Evolutionary conservation across 2,329 filamentous ascomycete species (phyloP), one percentile per base, ranked within the genome.

Genomic region (Trichoderma asperellum): DNA sequence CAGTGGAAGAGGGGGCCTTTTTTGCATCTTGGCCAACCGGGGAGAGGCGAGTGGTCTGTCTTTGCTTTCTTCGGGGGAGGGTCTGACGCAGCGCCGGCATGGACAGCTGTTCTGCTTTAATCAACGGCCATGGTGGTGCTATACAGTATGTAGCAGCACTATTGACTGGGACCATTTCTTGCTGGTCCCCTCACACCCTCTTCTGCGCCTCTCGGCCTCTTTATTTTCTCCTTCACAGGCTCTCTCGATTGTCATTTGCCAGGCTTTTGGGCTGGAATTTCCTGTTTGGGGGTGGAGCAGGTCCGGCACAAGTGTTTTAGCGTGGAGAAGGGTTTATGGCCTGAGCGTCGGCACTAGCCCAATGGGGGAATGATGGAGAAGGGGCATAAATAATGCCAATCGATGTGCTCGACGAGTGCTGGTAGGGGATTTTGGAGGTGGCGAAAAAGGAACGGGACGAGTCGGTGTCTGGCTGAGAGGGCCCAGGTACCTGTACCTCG

Each of bases 251-350:
- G 24, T 35, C 5, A 66, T 66, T 49, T 60, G 65, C 61, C 60
- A 63, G 67, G 40, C 53, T 57, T 14, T 69, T 69, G 68, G 68
- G 68, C 68, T 69, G 68, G 68, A 58, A 69, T 69, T 69, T 69
- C 68, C 68, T 69, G 53, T 34, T 69, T 56, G 53, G 68, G 68
- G 53, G 68, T 69, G 60, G 68, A 64, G 68, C 49, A 66, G 63
- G 37, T 55, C 63, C 63, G 63, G 63, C 63, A 66, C 63, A 66
- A 57, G 63, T 35, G 52, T 66, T 35, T 66, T 66, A 66, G 63
- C 63, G 63, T n/a, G 63, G 37, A 35, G 40, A 27, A 57, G 37
- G 27, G 53, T 40, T 64, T 49, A 32, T 47, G 63, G 53, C 16
- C 37, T 35, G 63, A 16, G 53, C 63, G 63, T 47, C 47, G 53